These are phyloP conservation scores for Eucalyptus regnans DNA, from an alignment of 345 rosid genomes.

Conservation along the genomic window DNA sequence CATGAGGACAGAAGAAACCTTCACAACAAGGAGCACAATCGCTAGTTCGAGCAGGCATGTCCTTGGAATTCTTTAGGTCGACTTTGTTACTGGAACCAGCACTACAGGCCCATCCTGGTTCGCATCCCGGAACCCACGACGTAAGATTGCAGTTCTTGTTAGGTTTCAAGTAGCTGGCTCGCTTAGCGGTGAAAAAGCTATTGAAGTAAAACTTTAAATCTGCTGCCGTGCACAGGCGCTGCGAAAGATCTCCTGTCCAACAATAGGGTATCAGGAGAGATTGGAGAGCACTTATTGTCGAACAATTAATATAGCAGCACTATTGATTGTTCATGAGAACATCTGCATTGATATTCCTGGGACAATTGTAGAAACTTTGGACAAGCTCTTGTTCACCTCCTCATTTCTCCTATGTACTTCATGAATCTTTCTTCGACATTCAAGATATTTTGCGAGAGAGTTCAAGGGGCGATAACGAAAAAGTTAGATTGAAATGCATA, in stretches of 20 bases:
- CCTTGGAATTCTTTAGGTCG: constrained; percentile 42
- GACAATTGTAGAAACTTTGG: background rate
- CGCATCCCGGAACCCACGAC: constrained; percentile 92
- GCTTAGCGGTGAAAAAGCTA: constrained; percentile 38
- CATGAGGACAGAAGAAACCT: constrained; percentile 98
- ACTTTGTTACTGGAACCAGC: constrained; percentile 23
- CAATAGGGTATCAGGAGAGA: background rate
- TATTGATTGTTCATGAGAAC: background rate
- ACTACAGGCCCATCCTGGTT: constrained; percentile 97
- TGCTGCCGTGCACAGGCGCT: constrained; percentile 80
- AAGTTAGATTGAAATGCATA: background rate
- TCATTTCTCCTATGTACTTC: background rate
- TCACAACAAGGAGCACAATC: constrained; percentile 64
- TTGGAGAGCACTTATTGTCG: background rate
- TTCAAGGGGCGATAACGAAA: background rate
- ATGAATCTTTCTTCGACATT: background rate
- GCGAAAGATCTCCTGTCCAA: constrained; percentile 54
- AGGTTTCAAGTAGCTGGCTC: constrained; percentile 46
- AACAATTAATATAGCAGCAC: background rate
- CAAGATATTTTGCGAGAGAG: background rate
- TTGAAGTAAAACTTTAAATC: constrained; percentile 71
- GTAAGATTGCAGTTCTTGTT: constrained; percentile 86
- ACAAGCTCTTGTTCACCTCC: background rate
- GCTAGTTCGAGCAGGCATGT: constrained; percentile 40
- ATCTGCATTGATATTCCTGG: background rate